Conservation (phyloP, 257 asterid species). For the Solanum ahanhuiri region DNA sequence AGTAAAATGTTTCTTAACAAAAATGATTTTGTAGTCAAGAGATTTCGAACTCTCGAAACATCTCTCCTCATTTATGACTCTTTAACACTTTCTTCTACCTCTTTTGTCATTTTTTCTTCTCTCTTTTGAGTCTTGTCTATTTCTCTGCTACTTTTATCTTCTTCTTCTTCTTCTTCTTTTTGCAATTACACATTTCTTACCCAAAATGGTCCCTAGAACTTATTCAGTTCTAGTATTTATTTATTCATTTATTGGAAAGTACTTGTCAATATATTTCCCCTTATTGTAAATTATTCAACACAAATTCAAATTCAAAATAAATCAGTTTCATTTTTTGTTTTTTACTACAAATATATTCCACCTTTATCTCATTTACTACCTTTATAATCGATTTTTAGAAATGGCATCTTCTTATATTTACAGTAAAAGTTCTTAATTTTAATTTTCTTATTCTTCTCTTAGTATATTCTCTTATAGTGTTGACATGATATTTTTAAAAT, state of each 20-base stretch:
- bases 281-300: neutral
- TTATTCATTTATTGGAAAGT: neutral
- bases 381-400: neutral
- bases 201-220: neutral
- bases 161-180: neutral
- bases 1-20: accelerated
- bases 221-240: neutral
- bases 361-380: neutral
- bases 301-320: neutral
- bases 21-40: too few species aligned
- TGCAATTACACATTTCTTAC: neutral
- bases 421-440: neutral
- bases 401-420: neutral
- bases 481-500: neutral
- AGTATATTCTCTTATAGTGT: neutral
- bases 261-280: too few species aligned
- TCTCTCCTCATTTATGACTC: constrained; percentile 12
- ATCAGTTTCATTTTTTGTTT: neutral
- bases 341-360: neutral
- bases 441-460: neutral
- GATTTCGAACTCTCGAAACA: accelerated
- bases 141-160: neutral
- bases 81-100: neutral
- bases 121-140: neutral
- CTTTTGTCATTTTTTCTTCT: constrained; percentile 1